These are phyloP conservation scores for Ophiostoma australiae DNA, from an alignment of 2,329 filamentous ascomycete genomes.

Conservation along the genomic window DNA sequence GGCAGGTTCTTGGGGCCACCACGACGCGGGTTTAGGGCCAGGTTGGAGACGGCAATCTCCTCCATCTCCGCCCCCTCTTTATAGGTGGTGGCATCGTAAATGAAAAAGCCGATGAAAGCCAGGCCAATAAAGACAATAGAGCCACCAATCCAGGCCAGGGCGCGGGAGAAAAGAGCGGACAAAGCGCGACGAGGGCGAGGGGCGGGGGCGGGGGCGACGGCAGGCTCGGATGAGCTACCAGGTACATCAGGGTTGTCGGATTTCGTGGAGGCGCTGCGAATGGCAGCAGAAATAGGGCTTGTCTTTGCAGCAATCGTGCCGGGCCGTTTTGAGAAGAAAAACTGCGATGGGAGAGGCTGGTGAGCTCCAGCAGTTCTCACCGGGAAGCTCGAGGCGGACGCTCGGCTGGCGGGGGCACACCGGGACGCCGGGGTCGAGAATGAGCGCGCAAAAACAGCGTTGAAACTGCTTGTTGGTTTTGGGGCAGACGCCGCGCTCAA, in stretches of 20 bases:
- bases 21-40: slow-evolving; percentile 72
- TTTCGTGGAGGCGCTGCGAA: slow-evolving; percentile 21
- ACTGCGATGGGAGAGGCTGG: slow-evolving; percentile 13
- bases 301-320: slow-evolving; percentile 1
- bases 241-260: slow-evolving; percentile 14
- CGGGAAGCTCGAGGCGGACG: not conserved
- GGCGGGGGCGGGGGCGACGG: not conserved
- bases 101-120: slow-evolving; percentile 76
- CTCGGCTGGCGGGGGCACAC: not conserved
- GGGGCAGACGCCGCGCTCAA: not conserved
- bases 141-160: slow-evolving; percentile 67
- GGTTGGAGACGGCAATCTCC: slow-evolving; percentile 78
- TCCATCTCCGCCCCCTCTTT: slow-evolving; percentile 59
- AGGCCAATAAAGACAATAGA: slow-evolving; percentile 66
- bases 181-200: slow-evolving; percentile 33
- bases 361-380: not conserved
- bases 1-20: slow-evolving; percentile 95
- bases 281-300: not conserved
- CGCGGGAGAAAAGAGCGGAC: slow-evolving; percentile 57
- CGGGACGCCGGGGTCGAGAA: slow-evolving; percentile 17
- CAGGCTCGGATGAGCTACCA: not conserved
- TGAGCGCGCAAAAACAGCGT: not conserved
- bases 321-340: slow-evolving; percentile 18
- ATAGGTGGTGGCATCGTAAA: slow-evolving; percentile 93
- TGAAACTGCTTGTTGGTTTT: not conserved